A percentile compares a stretch with the other conserved stretches of the same genome.
phyloP scores from a whole-genome alignment of 2,329 filamentous ascomycete genomes.

The Fusarium praegraminearum region DNA sequence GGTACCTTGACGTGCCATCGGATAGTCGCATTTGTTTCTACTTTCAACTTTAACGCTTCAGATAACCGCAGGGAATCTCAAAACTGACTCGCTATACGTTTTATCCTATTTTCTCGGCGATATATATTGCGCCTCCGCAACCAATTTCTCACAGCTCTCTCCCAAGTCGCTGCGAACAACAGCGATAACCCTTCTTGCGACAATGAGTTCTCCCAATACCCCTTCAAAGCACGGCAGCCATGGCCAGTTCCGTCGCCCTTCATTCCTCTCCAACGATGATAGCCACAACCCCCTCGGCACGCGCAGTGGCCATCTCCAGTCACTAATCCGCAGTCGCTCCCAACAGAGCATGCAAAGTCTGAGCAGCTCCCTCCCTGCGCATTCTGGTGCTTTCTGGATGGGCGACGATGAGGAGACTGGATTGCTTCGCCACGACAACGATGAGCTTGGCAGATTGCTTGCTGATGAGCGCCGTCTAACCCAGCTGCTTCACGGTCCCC shows the following conservation, averaged over 20 bases:
- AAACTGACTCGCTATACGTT: slow-evolving; percentile 25
- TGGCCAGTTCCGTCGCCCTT: slow-evolving; percentile 48
- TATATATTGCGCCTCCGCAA: slow-evolving; percentile 11
- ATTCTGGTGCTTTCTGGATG: slow-evolving; percentile 43
- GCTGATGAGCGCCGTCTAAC: slow-evolving; percentile 70
- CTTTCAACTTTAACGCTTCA: slow-evolving; percentile 28
- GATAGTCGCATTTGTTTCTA: slow-evolving; percentile 29
- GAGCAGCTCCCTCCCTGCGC: slow-evolving; percentile 41
- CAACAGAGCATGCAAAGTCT: slow-evolving; percentile 51
- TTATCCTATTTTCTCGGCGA: slow-evolving; percentile 12
- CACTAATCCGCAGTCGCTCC: slow-evolving; percentile 56
- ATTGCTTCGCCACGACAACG: slow-evolving; percentile 52
- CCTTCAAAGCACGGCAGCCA: slow-evolving; percentile 42
- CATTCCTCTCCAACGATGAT: slow-evolving; percentile 52
- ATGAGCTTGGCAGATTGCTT: slow-evolving; percentile 59
- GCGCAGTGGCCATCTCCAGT: slow-evolving; percentile 54
- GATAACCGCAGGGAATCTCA: slow-evolving; percentile 21
- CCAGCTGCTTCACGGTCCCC: slow-evolving; percentile 72
- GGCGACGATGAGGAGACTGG: slow-evolving; percentile 52
- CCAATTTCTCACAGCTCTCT: background rate
- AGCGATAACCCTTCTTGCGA: slow-evolving; percentile 28
- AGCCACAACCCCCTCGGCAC: slow-evolving; percentile 52
- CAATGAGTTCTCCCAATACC: slow-evolving; percentile 51
- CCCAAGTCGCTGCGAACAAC: slow-evolving; percentile 19
- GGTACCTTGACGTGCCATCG: background rate